Base-by-base conservation (phyloP, 371 early-diverging fungal genomes). In the Apophysomyces elegans region DNA sequence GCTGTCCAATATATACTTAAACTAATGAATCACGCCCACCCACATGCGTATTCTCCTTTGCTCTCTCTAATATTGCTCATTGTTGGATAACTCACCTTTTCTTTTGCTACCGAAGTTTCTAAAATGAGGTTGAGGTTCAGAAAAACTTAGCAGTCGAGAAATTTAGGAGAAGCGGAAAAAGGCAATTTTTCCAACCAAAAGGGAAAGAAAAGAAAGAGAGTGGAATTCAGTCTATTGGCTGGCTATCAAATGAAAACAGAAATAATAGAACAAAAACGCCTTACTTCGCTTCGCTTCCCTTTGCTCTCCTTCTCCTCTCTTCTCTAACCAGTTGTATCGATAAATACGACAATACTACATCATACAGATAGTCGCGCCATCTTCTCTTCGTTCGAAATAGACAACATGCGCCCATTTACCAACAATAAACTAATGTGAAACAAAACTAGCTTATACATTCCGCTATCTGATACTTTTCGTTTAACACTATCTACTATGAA, bases 161-260 rank as follows among this genome's bases (percentile, higher is more conserved):
- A 50, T 50, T 50, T 50, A 26, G 32, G 54, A 21, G 54, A 50
- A 50, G 54, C 54, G 54, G 54, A 50, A 50, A 50, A 50, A 50
- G 54, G 54, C 54, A 50, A 50, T 50, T 50, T 50, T 50, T 50
- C 54, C 54, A 50, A 21, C 54, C 54, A 50, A 50, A 50, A 50
- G 21, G 21, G 21, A 50, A 50, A 21, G 21, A 21, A 50, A 21
- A 50, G 21, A 21, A 50, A 21, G 21, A 50, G 54, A 50, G 54
- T 7, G 21, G 16, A 16, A 21, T 50, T 50, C 54, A 50, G 54
- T 50, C 11, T 50, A 50, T 50, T 50, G 54, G 54, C 54, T 50
- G 54, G 54, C 54, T 50, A 50, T 50, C 54, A 50, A 50, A 50
- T 50, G 54, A 50, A 50, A 21, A 18, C 16, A 50, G 21, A 47